A percentile compares a stretch with the other conserved stretches of the same genome.
Conservation (phyloP, 2,329 filamentous ascomycete genomes). For the Penicillium sp. region DNA sequence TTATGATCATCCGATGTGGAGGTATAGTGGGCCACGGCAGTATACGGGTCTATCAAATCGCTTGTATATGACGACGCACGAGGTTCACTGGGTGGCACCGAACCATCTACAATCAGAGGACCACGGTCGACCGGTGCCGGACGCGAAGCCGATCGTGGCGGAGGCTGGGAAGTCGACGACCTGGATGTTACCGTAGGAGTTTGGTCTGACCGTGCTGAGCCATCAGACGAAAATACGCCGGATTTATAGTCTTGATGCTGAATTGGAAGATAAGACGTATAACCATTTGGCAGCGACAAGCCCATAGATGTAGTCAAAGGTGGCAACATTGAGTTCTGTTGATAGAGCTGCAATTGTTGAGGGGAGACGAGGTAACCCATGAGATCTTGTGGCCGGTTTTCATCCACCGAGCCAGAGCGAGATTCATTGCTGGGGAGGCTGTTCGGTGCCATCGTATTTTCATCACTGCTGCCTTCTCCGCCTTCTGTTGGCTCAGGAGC, state of each 20-base stretch:
- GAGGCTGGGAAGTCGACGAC: conserved; percentile 16
- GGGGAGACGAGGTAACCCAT: conserved; percentile 49
- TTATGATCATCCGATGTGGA: conserved; percentile 42
- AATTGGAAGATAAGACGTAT: conserved; percentile 34
- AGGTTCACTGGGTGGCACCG: conserved; percentile 41
- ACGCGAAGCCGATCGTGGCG: conserved; percentile 27
- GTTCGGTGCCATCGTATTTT: conserved; percentile 30
- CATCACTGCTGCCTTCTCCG: conserved; percentile 34
- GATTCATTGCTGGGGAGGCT: conserved; percentile 36
- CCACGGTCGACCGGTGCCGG: conserved; percentile 35
- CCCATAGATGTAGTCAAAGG: conserved; percentile 41
- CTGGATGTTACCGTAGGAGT: conserved; percentile 22
- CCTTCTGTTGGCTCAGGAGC: conserved; percentile 35
- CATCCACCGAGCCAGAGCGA: conserved; percentile 36
- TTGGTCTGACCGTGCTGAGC: conserved; percentile 24
- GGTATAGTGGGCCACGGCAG: conserved; percentile 39
- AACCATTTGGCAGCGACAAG: conserved; percentile 40
- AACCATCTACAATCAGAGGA: conserved; percentile 50
- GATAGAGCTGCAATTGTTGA: conserved; percentile 43
- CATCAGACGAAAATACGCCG: conserved; percentile 26
- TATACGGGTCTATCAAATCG: conserved; percentile 39
- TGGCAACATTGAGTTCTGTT: conserved; percentile 40
- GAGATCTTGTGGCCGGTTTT: conserved; percentile 43
- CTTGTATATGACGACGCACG: conserved; percentile 32
- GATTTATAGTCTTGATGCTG: conserved; percentile 38